These are phyloP conservation scores for Podila minutissima DNA, from an alignment of 192 early-diverging fungal species.

Conservation along the genomic window DNA sequence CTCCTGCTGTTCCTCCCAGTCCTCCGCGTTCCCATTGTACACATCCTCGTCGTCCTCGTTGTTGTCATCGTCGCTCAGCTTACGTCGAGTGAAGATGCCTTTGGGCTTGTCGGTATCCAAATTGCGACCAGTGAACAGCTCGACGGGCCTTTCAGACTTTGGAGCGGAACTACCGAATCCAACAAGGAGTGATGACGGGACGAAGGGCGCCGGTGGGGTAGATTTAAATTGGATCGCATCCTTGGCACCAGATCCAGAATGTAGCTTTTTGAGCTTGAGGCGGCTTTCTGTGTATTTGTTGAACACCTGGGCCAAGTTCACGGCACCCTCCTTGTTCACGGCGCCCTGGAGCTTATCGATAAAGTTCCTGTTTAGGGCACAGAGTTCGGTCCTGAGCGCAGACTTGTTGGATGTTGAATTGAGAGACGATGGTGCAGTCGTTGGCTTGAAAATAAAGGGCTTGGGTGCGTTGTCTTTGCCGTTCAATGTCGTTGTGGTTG, in stretches of 20 bases:
- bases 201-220: not conserved
- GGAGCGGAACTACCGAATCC: too few relatives aligned
- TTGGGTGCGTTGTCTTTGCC: not conserved
- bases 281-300: slow-evolving; percentile 6
- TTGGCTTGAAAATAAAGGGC: not conserved
- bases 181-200: too few relatives aligned
- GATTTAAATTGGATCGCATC: not conserved
- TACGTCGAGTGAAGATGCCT: too few relatives aligned
- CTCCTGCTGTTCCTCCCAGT: too few relatives aligned
- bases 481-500: too few relatives aligned
- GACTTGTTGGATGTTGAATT: not conserved
- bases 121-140: too few relatives aligned
- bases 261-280: not conserved
- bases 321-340: not conserved
- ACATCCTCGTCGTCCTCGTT: too few relatives aligned
- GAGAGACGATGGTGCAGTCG: not conserved
- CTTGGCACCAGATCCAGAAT: not conserved
- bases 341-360: slow-evolving; percentile 9
- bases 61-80: too few relatives aligned
- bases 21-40: too few relatives aligned
- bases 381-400: not conserved
- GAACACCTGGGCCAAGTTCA: slow-evolving; percentile 16
- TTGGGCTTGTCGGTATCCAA: too few relatives aligned
- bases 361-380: slow-evolving; percentile 7
- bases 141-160: too few relatives aligned